Base-by-base conservation (phyloP, 768 basidiomycete genomes). In the Clitopilus passeckerianus region DNA sequence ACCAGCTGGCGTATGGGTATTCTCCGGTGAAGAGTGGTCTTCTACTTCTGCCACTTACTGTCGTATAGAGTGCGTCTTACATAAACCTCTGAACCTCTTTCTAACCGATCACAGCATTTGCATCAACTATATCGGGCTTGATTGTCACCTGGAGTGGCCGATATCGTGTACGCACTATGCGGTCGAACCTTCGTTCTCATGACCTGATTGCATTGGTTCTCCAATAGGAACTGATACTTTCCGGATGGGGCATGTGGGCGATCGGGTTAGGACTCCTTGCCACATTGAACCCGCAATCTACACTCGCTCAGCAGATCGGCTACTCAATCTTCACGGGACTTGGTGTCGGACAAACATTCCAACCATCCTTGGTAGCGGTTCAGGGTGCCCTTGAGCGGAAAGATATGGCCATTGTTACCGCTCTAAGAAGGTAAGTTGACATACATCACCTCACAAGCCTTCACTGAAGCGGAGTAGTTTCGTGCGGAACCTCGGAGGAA, bases 1-100 rank as follows among this genome's bases (percentile, higher is more conserved):
- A 84, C 66, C 84, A 86, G 65, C 76, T 85, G 12, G 81, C 80
- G 9, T 70, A 79, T n/a, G 83, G 82, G 8, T 79, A 75, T 54
- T 80, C 81, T 8, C 80, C 85, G 1, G 79, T 85, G 35, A 77
- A 73, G 37, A 82, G 81, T 0, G 85, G 84, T 1, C 72, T 84
- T 0, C 74, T 86, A 56, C 72, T 86, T 0, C 73, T 87, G 8
- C 84, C 85, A 0, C 74, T 86, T 22, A 76, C 86, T 24, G 67
- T 83, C 7, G 77, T 77, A 22, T 83, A 85, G 64, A 83, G 82
- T n/a, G 60, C 72, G 10, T 44, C 72, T 6, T 74, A 71, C 57
- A 70, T 70, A 16, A 57, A 65, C 56, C 64, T 74, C 65, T 7
- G 72, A 52, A 20, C 33, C 14, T 15, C 20, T 23, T 10, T 23